Evolutionary conservation across 176 grass and related monocot genomes (phyloP), one percentile per base, ranked within the genome.

Genomic region (Pharus latifolius): DNA sequence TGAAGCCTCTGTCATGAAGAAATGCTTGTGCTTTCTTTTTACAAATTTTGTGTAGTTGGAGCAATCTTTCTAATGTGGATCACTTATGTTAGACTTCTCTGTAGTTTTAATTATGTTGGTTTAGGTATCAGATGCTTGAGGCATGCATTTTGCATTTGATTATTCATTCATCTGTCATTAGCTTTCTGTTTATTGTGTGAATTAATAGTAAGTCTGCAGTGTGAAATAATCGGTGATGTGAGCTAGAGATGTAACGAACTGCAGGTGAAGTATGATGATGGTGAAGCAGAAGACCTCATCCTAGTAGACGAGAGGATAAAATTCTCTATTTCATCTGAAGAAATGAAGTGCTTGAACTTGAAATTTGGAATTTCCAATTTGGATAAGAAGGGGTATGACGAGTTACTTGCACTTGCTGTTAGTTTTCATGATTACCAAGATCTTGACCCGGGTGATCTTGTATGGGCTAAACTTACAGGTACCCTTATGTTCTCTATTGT

Each of bases 401-500:
- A 99, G 75, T 79, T 99, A 63, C 62, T 99, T 63, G 87, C 81
- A 29, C 85, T 99, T 74, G 87, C 95, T 86, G 66, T 94, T 63
- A 94, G 72, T 77, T 86, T 99, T 70, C 87, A 94, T 81, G 95
- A 91, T 55, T 91, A 88, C 63, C 95, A 99, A 83, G 73, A 76
- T 85, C 72, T 88, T 63, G 95, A 99, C 16, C 82, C 90, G 16
- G 95, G 84, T 67, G 95, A 99, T 79, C 77, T 99, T 86, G 90
- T 99, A 14, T 99, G 95, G 95, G 95, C 87, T 72, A 99, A 99
- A 87, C 77, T 99, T 71, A 86, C 95, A 91, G 95, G 95, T 99
- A 86, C 37, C 60, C 40, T 72, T n/a, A 16, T 17, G 37, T 73
- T 78, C 32, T 49, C 26, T 63, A 52, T n/a, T 53, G 40, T 20